Conservation (phyloP, 2,329 filamentous ascomycete species). For the Ceratocystiopsis brevicomis region DNA sequence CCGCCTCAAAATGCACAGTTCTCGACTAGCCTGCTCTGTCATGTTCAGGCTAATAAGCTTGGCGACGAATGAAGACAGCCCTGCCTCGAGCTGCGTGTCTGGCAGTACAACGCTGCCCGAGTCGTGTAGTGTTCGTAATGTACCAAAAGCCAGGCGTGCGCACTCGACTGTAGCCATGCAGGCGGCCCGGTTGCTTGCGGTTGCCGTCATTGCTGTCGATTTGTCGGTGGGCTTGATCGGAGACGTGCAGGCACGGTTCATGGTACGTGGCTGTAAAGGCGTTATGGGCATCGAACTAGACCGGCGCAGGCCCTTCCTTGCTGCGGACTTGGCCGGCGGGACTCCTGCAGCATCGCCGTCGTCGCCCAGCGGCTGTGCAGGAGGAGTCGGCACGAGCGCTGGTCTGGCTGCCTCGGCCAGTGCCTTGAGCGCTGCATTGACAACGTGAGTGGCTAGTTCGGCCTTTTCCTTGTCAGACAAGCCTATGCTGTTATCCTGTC, state of each 20-base stretch:
- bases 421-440: constrained; percentile 51
- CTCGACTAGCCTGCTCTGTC: constrained; percentile 49
- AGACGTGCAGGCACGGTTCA: constrained; percentile 41
- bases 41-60: constrained; percentile 47
- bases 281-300: constrained; percentile 40
- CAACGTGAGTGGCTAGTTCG: constrained; percentile 50
- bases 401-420: constrained; percentile 47
- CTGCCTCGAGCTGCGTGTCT: constrained; percentile 50
- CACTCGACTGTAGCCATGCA: constrained; percentile 48
- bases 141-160: constrained; percentile 45
- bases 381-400: constrained; percentile 6
- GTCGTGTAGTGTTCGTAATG: constrained; percentile 39
- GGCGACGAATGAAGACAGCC: constrained; percentile 49
- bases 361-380: not conserved
- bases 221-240: constrained; percentile 17
- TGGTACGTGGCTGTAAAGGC: constrained; percentile 39
- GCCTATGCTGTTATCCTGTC: not conserved
- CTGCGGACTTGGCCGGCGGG: constrained; percentile 13
- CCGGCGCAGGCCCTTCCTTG: constrained; percentile 27
- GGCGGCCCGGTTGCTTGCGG: constrained; percentile 12
- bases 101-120: constrained; percentile 34
- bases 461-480: constrained; percentile 42
- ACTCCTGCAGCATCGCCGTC: not conserved
- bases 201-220: constrained; percentile 11
- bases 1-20: constrained; percentile 46